Percentiles rank a stretch among this genome's conserved stretches.
These are phyloP conservation scores for Myrica gale DNA, from an alignment of 306 rosid genomes.

Conservation along the genomic window DNA sequence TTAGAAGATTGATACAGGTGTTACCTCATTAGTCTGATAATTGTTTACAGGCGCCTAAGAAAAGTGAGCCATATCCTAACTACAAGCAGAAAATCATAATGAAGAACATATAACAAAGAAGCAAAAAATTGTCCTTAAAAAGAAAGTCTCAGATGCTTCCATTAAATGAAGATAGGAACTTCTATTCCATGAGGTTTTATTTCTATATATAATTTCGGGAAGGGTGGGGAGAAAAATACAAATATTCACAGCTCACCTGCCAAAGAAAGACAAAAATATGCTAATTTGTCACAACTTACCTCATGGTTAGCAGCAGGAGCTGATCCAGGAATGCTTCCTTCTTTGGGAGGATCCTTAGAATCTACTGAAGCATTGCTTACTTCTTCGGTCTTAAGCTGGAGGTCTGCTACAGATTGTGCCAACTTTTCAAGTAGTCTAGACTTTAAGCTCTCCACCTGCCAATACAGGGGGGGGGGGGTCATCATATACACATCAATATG, in stretches of 20 bases:
- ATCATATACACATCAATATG: constrained; percentile 28
- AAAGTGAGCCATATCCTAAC: constrained; percentile 3
- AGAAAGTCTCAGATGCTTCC: not conserved
- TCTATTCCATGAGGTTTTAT: not conserved
- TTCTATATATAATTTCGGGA: not conserved
- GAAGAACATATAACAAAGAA: constrained; percentile 9
- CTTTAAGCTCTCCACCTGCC: constrained; percentile 82
- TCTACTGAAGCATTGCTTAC: constrained; percentile 46
- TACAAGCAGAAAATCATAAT: constrained; percentile 15
- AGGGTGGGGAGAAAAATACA: constrained; percentile 10
- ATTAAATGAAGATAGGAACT: not conserved
- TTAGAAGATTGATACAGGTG: constrained; percentile 16
- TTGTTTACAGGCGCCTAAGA: not conserved
- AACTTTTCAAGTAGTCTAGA: constrained; percentile 73
- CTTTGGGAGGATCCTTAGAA: constrained; percentile 31
- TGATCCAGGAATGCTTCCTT: constrained; percentile 29
- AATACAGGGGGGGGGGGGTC: constrained; percentile 33
- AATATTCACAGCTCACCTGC: constrained; percentile 12
- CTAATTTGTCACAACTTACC: constrained; percentile 43
- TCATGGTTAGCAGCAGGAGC: constrained; percentile 53
- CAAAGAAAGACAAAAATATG: constrained; percentile 20
- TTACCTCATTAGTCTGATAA: not conserved
- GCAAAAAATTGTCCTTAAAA: not conserved
- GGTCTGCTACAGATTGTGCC: constrained; percentile 67
- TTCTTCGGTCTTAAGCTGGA: constrained; percentile 63